Percentiles rank a stretch among this genome's conserved stretches.
Evolutionary conservation across 257 asterid genomes (phyloP).

Genomic region (Avicennia marina): DNA sequence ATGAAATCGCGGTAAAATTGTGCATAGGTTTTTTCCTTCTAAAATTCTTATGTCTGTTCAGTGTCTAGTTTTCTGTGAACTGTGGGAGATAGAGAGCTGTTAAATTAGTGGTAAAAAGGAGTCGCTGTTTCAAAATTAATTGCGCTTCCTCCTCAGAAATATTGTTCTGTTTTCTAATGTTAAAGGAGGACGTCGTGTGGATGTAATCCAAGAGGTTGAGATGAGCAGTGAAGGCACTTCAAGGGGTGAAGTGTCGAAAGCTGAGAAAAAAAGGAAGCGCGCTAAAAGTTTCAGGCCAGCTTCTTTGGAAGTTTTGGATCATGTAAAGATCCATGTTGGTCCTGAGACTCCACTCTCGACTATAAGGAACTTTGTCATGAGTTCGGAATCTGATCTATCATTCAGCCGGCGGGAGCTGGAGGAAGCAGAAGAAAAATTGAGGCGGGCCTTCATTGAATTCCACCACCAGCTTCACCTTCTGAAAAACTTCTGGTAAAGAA

Average conservation of each 20-base stretch:
- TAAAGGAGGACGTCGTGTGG: conserved; percentile 38
- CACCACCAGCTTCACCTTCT: conserved; percentile 61
- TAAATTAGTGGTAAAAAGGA: too few species aligned
- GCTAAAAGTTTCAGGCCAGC: conserved; percentile 32
- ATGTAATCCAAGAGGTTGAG: conserved; percentile 65
- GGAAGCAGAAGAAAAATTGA: conserved; percentile 54
- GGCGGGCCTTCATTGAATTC: conserved; percentile 56
- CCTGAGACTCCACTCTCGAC: conserved; percentile 71
- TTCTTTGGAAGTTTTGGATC: conserved; percentile 54
- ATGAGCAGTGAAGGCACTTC: conserved; percentile 31
- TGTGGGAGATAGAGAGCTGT: neutral
- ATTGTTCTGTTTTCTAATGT: neutral
- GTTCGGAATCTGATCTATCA: conserved; percentile 37
- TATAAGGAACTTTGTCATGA: conserved; percentile 36
- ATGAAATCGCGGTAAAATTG: too few species aligned
- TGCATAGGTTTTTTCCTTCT: too few species aligned
- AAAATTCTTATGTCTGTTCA: too few species aligned
- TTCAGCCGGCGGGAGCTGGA: conserved; percentile 63
- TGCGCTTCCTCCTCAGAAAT: neutral
- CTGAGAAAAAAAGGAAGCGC: too few species aligned
- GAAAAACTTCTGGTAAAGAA: conserved; percentile 59
- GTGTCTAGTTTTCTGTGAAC: neutral
- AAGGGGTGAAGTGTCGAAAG: conserved; percentile 8
- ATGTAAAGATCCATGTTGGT: conserved; percentile 56
- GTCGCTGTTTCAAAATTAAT: too few species aligned